Conservation (phyloP, 2,329 filamentous ascomycete species). For the Pyrenophora tritici-repentis region DNA sequence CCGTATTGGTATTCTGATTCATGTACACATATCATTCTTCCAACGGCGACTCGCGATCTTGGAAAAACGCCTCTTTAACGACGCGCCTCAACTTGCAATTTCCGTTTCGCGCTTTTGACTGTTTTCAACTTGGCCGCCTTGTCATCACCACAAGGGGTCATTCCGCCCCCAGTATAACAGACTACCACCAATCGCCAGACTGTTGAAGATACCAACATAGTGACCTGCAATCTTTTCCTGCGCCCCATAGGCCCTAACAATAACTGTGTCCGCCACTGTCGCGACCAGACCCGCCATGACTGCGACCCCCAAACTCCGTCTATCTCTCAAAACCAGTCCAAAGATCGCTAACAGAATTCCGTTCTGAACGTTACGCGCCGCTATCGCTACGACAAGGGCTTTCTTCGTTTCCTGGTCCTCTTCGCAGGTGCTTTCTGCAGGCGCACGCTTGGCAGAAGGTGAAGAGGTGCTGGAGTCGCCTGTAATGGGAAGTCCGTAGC, state of each 20-base stretch:
- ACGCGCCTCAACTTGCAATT: too few relatives aligned
- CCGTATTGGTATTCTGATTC: too few relatives aligned
- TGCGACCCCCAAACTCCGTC: constrained; percentile 28
- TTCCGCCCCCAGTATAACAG: constrained; percentile 29
- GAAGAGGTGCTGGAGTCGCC: background rate
- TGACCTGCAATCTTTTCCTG: constrained; percentile 29
- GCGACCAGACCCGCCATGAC: constrained; percentile 28
- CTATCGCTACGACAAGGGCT: constrained; percentile 29
- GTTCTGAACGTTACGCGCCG: constrained; percentile 32
- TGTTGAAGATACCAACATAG: constrained; percentile 31
- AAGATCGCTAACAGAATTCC: constrained; percentile 26
- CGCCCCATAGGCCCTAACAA: constrained; percentile 27
- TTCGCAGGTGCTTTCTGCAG: constrained; percentile 1
- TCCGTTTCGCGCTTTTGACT: too few relatives aligned
- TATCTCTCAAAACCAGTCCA: constrained; percentile 26
- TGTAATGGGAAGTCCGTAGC: constrained; percentile 23
- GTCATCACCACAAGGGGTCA: constrained; percentile 23
- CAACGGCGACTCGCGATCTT: too few relatives aligned
- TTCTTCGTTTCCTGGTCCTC: constrained; percentile 26
- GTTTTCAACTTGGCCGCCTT: too few relatives aligned
- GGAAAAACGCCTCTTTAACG: too few relatives aligned
- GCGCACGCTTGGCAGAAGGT: constrained; percentile 6
- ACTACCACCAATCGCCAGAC: constrained; percentile 28
- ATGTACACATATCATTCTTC: too few relatives aligned
- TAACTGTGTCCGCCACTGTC: constrained; percentile 28